phyloP scores from a whole-genome alignment of 176 grass and related monocot species.

The Aegilops bicornis region DNA sequence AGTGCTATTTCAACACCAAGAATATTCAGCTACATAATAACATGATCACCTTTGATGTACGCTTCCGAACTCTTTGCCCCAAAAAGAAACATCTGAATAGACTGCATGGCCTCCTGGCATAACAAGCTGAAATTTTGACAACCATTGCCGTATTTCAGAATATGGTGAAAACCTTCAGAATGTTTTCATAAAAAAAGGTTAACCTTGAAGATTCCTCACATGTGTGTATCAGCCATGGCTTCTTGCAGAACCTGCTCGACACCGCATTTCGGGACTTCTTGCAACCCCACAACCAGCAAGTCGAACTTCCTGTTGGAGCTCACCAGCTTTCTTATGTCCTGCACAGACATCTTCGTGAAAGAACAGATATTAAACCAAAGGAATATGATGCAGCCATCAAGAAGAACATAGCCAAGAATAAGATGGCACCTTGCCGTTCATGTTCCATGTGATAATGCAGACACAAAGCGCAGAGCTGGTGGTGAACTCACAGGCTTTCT shows the following conservation, averaged over 20 bases:
- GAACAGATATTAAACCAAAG: not conserved
- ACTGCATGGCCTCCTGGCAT: slow-evolving; percentile 58
- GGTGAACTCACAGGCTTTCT: slow-evolving; percentile 51
- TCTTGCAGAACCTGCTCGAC: slow-evolving; percentile 46
- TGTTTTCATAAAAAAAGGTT: not conserved
- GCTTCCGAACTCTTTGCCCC: slow-evolving; percentile 45
- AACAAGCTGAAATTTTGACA: slow-evolving; percentile 43
- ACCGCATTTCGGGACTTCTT: slow-evolving; percentile 54
- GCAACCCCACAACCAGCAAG: slow-evolving; percentile 56
- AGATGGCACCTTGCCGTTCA: slow-evolving; percentile 58
- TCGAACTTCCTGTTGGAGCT: slow-evolving; percentile 54
- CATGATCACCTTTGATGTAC: slow-evolving; percentile 40
- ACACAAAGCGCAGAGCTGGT: slow-evolving; percentile 38
- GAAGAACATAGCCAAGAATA: not conserved
- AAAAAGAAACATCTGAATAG: slow-evolving; percentile 64
- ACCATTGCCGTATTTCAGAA: not conserved
- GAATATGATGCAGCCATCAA: not conserved
- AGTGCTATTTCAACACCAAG: not conserved
- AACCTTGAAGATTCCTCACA: not conserved
- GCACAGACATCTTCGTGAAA: slow-evolving; percentile 33
- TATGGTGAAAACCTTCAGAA: not conserved
- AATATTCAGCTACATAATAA: not conserved
- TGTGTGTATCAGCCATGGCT: slow-evolving; percentile 50
- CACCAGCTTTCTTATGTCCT: slow-evolving; percentile 53
- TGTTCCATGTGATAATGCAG: slow-evolving; percentile 71